Base-by-base conservation (phyloP, 441 rosid species). In the Adansonia gregorii region DNA sequence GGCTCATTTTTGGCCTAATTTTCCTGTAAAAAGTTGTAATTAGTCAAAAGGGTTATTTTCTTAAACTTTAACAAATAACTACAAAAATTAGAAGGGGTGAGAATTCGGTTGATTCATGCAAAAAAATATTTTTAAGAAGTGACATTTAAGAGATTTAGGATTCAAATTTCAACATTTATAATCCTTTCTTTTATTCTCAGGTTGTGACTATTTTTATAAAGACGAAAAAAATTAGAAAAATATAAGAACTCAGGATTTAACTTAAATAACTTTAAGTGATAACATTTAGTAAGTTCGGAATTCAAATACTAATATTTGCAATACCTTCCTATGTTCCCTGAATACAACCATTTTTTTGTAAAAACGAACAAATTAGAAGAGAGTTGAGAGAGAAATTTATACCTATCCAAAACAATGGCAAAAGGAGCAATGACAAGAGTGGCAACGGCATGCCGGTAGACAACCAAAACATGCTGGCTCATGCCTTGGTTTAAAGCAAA, bases 1-100 rank as follows among this genome's bases (percentile, higher is more conserved):
- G 7, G 1, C 92, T 89, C 90, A 90, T 86, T 80, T 89, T 88
- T 6, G 94, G 91, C 80, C 92, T 81, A 27, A 67, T 75, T 77
- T 90, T 90, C 81, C 94, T 90, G 88, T 66, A 45, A 71, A 75
- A 24, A 24, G 31, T 66, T 24, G 70, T n/a, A 55, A 39, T 52
- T 22, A 64, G 67, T 19, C 43, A 27, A 27, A 24, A 11, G 48
- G 22, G 71, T 59, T 63, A 45, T 19, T 41, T 20, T 6, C 17
- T 51, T 48, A 49, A n/a, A 8, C 19, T 63, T 39, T 24, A 15
- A 31, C 17, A 12, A 11, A 22, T 22, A 35, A 35, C 39, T 60
- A 73, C 12, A 63, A 35, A 2, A 35, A 35, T 35, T 35, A 35
- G 39, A 35, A 35, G 39, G 4, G 4, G 39, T 35, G 39, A 15